These are phyloP conservation scores for Pterocarpus macrocarpus DNA, from an alignment of 306 rosid genomes.

Conservation along the genomic window DNA sequence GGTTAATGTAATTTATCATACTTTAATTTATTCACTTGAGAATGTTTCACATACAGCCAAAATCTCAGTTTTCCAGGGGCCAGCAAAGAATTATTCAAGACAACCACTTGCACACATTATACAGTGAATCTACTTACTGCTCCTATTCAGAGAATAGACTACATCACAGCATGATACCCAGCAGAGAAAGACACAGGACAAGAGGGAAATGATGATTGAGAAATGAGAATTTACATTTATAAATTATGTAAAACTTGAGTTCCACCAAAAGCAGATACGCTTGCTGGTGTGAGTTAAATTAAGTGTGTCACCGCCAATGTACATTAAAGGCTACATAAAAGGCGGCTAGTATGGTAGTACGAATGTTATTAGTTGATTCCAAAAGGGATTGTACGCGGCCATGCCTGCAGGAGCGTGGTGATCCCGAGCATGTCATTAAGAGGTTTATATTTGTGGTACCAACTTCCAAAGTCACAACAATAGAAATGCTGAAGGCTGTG, in stretches of 20 bases:
- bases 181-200: not conserved
- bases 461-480: constrained; percentile 4
- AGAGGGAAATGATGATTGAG: not conserved
- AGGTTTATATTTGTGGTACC: constrained; percentile 13
- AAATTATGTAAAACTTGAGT: not conserved
- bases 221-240: constrained; percentile 4
- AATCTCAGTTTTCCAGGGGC: constrained; percentile 5
- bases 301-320: not conserved
- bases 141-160: not conserved
- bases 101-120: constrained; percentile 24
- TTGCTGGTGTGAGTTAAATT: not conserved
- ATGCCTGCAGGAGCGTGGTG: not conserved
- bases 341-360: not conserved
- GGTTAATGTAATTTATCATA: no score
- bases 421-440: not conserved
- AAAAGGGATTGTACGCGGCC: not conserved
- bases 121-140: constrained; percentile 9
- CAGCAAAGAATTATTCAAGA: constrained; percentile 29
- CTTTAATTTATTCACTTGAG: not conserved
- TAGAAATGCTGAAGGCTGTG: not conserved
- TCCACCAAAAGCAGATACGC: no score
- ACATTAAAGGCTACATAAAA: not conserved
- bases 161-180: not conserved
- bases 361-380: not conserved
- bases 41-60: constrained; percentile 15